Evolutionary conservation across 2,329 filamentous ascomycete genomes (phyloP).

Genomic region (Zopfia rhizophila): DNA sequence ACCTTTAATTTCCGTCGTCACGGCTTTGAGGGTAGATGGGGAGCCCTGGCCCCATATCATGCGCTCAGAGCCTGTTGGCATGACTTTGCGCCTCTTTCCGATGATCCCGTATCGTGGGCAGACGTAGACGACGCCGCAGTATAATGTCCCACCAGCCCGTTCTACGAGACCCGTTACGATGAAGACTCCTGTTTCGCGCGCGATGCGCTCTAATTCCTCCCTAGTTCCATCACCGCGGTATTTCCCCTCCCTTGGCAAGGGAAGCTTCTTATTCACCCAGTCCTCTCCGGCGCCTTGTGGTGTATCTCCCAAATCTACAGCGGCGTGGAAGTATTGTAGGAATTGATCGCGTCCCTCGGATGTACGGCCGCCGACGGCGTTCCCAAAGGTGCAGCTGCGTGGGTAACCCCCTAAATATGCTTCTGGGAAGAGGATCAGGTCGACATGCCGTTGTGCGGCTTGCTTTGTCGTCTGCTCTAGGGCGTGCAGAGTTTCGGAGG

Average conservation of each 20-base stretch:
- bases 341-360: conserved; percentile 82
- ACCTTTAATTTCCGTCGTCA: conserved; percentile 82
- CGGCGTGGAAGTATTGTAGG: conserved; percentile 78
- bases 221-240: conserved; percentile 78
- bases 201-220: conserved; percentile 80
- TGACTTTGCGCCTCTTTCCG: conserved; percentile 90
- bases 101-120: conserved; percentile 77
- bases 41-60: conserved; percentile 90
- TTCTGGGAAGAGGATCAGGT: conserved; percentile 89
- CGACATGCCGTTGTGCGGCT: conserved; percentile 68
- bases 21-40: conserved; percentile 79
- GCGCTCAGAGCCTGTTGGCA: conserved; percentile 87
- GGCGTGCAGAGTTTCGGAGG: conserved; percentile 70
- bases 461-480: conserved; percentile 71
- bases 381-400: conserved; percentile 81
- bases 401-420: conserved; percentile 94
- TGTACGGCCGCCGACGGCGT: conserved; percentile 75
- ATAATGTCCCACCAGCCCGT: conserved; percentile 81
- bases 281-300: conserved; percentile 73
- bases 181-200: conserved; percentile 82
- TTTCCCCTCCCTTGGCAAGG: conserved; percentile 58
- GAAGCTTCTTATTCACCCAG: conserved; percentile 74
- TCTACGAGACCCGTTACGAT: conserved; percentile 84
- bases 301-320: conserved; percentile 87
- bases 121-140: conserved; percentile 85